Evolutionary conservation across 805 yeast species (phyloP).

Genomic region (Blastobotrys robertii): DNA sequence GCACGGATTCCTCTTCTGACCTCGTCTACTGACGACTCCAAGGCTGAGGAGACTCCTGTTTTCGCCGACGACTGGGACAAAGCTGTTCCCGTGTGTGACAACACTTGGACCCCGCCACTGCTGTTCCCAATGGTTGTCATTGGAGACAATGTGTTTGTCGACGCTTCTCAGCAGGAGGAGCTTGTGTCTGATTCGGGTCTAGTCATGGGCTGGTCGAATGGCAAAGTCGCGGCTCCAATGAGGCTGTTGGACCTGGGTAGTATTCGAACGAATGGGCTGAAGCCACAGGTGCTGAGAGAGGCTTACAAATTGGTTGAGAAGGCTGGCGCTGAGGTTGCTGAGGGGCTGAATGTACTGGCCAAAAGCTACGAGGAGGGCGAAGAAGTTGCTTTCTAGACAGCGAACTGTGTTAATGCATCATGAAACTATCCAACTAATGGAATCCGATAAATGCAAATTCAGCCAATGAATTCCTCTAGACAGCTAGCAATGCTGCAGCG

Average conservation of each 20-base stretch:
- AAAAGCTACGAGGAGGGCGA: not conserved
- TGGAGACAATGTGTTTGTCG: slow-evolving; percentile 61
- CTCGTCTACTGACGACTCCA: slow-evolving; percentile 53
- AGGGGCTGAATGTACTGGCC: slow-evolving; percentile 34
- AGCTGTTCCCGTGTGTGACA: slow-evolving; percentile 37
- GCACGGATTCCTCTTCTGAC: slow-evolving; percentile 65
- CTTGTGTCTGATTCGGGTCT: slow-evolving; percentile 81
- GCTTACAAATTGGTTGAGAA: slow-evolving; percentile 49
- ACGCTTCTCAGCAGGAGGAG: slow-evolving; percentile 85
- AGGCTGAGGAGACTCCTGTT: slow-evolving; percentile 77
- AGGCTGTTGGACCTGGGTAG: slow-evolving; percentile 55
- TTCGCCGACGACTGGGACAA: slow-evolving; percentile 82
- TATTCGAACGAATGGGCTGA: slow-evolving; percentile 13
- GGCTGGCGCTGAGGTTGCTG: slow-evolving; percentile 53
- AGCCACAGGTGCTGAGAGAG: slow-evolving; percentile 31
- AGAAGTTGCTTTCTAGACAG: not conserved
- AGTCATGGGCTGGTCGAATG: slow-evolving; percentile 59
- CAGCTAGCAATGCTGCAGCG: slow-evolving; percentile 48
- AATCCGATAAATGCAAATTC: not conserved
- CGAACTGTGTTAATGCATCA: no score
- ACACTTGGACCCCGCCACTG: slow-evolving; percentile 56
- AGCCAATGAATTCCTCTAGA: not conserved
- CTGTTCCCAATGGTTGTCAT: slow-evolving; percentile 67
- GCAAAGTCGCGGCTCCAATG: slow-evolving; percentile 63
- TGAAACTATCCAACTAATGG: not conserved